These are phyloP conservation scores for Vigna nakashimae DNA, from an alignment of 306 rosid genomes.

Conservation along the genomic window DNA sequence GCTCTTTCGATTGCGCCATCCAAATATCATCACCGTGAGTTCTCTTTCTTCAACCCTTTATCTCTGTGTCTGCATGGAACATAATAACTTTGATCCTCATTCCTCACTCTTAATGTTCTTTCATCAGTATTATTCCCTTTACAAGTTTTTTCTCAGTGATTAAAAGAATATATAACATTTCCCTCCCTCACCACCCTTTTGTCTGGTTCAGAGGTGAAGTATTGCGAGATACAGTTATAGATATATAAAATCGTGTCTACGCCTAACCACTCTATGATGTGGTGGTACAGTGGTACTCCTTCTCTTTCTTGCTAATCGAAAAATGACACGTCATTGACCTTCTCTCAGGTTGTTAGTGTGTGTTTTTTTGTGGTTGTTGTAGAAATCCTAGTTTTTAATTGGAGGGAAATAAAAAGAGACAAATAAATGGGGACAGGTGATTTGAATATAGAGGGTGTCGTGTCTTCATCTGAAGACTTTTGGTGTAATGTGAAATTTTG, in stretches of 20 bases:
- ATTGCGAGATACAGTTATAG: neutral
- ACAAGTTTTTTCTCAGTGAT: neutral
- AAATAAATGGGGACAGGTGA: neutral
- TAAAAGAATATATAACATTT: neutral
- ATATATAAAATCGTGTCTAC: neutral
- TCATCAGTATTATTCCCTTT: constrained; percentile 2
- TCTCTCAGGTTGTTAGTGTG: neutral
- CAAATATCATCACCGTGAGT: constrained; percentile 92
- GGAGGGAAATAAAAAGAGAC: constrained; percentile 15
- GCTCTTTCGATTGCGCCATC: constrained; percentile 80
- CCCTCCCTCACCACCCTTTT: neutral
- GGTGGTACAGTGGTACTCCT: neutral
- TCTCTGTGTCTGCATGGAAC: neutral
- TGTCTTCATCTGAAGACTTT: neutral
- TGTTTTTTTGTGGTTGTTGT: neutral
- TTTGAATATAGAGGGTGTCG: neutral
- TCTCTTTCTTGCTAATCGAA: neutral
- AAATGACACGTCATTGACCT: constrained; percentile 15
- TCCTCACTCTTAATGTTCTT: neutral
- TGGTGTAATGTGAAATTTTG: neutral
- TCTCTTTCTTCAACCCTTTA: constrained; percentile 20
- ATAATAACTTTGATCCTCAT: constrained; percentile 3
- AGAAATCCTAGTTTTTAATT: neutral
- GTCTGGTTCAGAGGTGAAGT: neutral
- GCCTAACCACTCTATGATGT: constrained; percentile 5